phyloP scores from a whole-genome alignment of 495 filamentous ascomycete species.

The Aspergillus baeticus region DNA sequence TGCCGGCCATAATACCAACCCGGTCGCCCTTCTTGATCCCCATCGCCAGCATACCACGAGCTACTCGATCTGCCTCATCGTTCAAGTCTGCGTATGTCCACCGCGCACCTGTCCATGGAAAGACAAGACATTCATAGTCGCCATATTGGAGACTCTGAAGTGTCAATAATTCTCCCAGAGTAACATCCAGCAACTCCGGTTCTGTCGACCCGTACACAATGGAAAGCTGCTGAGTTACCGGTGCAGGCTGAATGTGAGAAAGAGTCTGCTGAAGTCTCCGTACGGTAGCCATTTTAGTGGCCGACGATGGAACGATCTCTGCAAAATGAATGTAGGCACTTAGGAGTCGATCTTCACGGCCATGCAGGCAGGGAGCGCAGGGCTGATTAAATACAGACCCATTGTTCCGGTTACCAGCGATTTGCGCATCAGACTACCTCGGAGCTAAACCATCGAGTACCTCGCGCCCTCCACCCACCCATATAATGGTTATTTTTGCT shows the following conservation, averaged over 20 bases:
- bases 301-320: neutral
- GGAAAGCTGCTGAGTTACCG: constrained; percentile 35
- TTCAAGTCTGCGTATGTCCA: constrained; percentile 67
- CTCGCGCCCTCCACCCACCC: neutral
- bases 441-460: constrained; percentile 1
- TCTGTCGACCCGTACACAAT: constrained; percentile 60
- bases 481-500: neutral
- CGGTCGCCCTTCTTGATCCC: constrained; percentile 64
- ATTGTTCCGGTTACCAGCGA: neutral
- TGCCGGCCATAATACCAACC: constrained; percentile 68
- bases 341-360: neutral
- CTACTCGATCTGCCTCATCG: constrained; percentile 56
- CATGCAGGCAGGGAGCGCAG: neutral
- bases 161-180: constrained; percentile 59
- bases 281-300: constrained; percentile 29
- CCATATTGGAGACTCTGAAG: constrained; percentile 61
- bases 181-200: constrained; percentile 58
- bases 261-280: constrained; percentile 41
- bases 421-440: constrained; percentile 8
- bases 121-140: constrained; percentile 59
- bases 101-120: constrained; percentile 63
- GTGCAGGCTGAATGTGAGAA: constrained; percentile 29
- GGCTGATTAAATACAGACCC: constrained; percentile 15
- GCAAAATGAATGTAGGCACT: neutral
- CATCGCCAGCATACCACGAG: constrained; percentile 55